Evolutionary conservation across 768 basidiomycete genomes (phyloP).

Genomic region (Kockovaella imperatae): DNA sequence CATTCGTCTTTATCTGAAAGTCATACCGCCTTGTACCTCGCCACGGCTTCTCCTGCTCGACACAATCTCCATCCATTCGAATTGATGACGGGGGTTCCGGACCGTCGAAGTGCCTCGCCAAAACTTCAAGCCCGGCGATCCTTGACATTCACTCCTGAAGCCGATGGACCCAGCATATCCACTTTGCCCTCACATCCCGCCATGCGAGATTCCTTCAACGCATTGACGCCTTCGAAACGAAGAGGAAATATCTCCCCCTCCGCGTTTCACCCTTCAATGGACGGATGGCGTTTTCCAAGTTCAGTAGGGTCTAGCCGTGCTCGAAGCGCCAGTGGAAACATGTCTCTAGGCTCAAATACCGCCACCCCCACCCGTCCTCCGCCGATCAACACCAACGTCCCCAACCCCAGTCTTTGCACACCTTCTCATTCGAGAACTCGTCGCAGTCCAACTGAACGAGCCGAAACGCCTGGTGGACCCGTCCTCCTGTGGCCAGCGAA

Average conservation of each 20-base stretch:
- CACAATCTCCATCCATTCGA: too few relatives aligned
- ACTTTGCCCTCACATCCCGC: not conserved
- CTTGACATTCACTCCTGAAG: slow-evolving; percentile 26
- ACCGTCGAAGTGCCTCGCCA: slow-evolving; percentile 19
- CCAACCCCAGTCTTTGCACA: slow-evolving; percentile 1
- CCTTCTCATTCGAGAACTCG: not conserved
- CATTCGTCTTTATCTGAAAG: slow-evolving; percentile 37
- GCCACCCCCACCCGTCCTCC: slow-evolving; percentile 20
- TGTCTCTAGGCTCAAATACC: slow-evolving; percentile 8
- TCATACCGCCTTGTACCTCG: slow-evolving; percentile 33
- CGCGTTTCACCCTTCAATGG: slow-evolving; percentile 22
- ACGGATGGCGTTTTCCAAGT: slow-evolving; percentile 32
- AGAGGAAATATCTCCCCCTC: slow-evolving; percentile 9
- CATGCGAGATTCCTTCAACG: too few relatives aligned
- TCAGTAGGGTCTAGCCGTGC: not conserved
- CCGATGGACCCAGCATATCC: slow-evolving; percentile 22
- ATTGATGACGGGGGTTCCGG: not conserved
- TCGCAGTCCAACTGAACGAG: not conserved
- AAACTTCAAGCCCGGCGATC: slow-evolving; percentile 17
- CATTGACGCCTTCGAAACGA: slow-evolving; percentile 8
- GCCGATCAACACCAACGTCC: slow-evolving; percentile 10
- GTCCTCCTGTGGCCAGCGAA: slow-evolving; percentile 24
- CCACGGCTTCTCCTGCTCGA: slow-evolving; percentile 29
- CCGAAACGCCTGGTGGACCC: slow-evolving; percentile 3
- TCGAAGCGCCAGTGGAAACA: too few relatives aligned